Evolutionary conservation across 257 asterid genomes (phyloP).

Genomic region (Oldenlandia corymbosa): DNA sequence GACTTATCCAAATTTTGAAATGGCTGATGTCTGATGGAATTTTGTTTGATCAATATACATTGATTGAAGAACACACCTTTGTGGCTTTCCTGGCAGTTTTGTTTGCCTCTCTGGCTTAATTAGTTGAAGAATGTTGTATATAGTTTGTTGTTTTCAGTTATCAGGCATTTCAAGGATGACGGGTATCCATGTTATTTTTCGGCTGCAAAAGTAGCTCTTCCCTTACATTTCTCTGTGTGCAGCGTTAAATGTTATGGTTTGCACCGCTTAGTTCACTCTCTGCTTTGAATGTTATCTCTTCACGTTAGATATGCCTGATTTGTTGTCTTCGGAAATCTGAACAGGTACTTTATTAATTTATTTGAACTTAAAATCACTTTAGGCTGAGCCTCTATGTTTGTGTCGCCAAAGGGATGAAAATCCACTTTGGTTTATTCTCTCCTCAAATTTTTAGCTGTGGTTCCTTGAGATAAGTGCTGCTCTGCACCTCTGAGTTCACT

Average conservation of each 20-base stretch:
- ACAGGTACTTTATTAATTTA: too few species aligned
- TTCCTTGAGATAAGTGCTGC: too few species aligned
- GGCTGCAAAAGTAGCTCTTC: not conserved
- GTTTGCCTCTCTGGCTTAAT: too few species aligned
- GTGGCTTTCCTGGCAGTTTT: too few species aligned
- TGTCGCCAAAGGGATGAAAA: too few species aligned
- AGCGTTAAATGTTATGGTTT: conserved; percentile 1
- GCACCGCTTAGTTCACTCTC: not conserved
- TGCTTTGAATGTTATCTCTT: not conserved
- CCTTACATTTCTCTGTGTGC: not conserved
- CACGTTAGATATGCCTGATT: not conserved
- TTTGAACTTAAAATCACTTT: not conserved
- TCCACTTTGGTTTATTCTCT: too few species aligned
- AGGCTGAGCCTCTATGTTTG: too few species aligned
- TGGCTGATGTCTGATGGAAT: not conserved
- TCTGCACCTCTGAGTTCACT: too few species aligned
- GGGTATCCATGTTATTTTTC: not conserved
- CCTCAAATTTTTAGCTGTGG: too few species aligned
- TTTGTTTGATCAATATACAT: not conserved
- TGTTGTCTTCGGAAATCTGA: not conserved
- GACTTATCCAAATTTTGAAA: not conserved
- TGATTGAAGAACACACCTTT: not conserved
- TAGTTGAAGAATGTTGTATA: too few species aligned
- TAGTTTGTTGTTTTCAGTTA: not conserved
- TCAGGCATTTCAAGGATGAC: not conserved